A percentile compares a stretch with the other conserved stretches of the same genome.
These are phyloP conservation scores for Pseudopithomyces maydicus DNA, from an alignment of 2,329 filamentous ascomycete genomes.

Conservation along the genomic window DNA sequence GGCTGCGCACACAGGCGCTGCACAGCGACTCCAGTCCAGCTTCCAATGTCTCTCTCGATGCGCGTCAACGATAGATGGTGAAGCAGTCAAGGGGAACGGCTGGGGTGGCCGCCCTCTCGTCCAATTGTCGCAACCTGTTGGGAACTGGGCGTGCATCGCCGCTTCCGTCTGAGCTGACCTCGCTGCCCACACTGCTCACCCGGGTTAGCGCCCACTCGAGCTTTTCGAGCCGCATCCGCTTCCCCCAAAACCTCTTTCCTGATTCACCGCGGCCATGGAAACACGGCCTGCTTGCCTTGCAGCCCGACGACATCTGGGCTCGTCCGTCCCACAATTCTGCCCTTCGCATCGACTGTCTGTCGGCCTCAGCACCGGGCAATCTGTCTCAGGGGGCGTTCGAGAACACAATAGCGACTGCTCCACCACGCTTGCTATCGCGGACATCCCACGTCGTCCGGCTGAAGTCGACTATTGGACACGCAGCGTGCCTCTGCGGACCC, in stretches of 20 bases:
- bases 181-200: too few relatives aligned
- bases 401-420: background rate
- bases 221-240: constrained; percentile 4
- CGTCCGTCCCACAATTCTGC: background rate
- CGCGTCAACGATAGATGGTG: too few relatives aligned
- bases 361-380: background rate
- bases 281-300: background rate
- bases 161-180: background rate
- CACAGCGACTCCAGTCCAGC: too few relatives aligned
- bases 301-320: background rate
- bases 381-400: constrained; percentile 1
- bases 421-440: constrained; percentile 5
- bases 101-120: too few relatives aligned
- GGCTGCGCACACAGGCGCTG: too few relatives aligned
- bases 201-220: constrained; percentile 8
- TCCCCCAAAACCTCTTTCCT: background rate
- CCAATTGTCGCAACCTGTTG: constrained; percentile 3
- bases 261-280: background rate
- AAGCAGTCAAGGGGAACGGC: too few relatives aligned
- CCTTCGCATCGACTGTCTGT: constrained; percentile 1
- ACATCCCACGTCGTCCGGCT: constrained; percentile 26
- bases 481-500: constrained; percentile 33
- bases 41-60: too few relatives aligned
- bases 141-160: background rate
- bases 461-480: constrained; percentile 34